phyloP scores from a whole-genome alignment of 2,329 filamentous ascomycete genomes.

The Coleophoma cylindrospora region DNA sequence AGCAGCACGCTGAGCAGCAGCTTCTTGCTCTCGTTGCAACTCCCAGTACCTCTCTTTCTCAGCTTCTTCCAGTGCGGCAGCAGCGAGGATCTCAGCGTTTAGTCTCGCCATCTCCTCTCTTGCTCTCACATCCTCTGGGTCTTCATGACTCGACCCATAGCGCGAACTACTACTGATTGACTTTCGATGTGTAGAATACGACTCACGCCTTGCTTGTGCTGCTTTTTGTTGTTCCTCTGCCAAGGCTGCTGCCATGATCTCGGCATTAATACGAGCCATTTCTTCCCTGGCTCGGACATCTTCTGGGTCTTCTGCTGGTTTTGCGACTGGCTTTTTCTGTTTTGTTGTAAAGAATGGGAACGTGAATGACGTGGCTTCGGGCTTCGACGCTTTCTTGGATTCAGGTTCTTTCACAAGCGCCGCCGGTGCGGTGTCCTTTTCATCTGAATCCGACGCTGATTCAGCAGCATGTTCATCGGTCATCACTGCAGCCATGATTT shows the following conservation, averaged over 20 bases:
- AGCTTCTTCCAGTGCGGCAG: background rate
- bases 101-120: background rate
- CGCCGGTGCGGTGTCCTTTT: background rate
- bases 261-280: background rate
- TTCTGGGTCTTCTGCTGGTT: background rate
- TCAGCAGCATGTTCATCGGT: background rate
- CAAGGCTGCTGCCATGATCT: background rate
- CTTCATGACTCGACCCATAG: background rate
- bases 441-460: background rate
- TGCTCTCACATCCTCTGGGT: background rate
- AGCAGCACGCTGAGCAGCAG: background rate
- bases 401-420: background rate
- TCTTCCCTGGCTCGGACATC: background rate
- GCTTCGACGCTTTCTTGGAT: background rate
- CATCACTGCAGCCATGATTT: background rate
- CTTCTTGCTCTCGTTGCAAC: too few species aligned
- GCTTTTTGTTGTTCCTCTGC: background rate
- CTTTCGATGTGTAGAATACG: background rate
- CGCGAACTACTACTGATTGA: background rate
- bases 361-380: too few species aligned
- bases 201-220: background rate
- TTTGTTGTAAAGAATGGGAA: background rate
- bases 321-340: background rate
- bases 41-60: background rate
- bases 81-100: constrained; percentile 1